phyloP scores from a whole-genome alignment of 176 grass and related monocot species.

The Eragrostis curvula region DNA sequence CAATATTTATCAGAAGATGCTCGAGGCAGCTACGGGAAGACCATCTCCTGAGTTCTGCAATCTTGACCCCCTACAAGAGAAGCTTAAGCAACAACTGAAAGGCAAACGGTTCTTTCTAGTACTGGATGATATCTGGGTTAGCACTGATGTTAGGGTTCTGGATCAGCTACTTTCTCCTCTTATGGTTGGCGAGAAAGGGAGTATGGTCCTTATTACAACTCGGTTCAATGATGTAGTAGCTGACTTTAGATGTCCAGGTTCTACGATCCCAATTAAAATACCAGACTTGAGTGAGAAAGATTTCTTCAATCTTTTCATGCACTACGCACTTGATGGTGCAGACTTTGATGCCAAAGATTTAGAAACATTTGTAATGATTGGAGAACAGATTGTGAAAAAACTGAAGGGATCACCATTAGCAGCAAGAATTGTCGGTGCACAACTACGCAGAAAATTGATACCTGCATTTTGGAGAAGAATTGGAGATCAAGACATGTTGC shows the following conservation, averaged over 20 bases:
- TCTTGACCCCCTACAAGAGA: not conserved
- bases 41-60: not conserved
- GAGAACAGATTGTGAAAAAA: constrained; percentile 14
- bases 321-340: not conserved
- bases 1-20: constrained; percentile 25
- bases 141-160: not conserved
- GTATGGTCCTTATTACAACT: constrained; percentile 48
- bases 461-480: constrained; percentile 3
- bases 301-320: constrained; percentile 37
- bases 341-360: not conserved
- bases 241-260: not conserved
- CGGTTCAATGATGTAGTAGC: constrained; percentile 7
- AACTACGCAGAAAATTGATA: not conserved
- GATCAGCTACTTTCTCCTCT: constrained; percentile 24
- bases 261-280: not conserved
- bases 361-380: not conserved
- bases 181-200: constrained; percentile 2
- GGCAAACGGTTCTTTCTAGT: constrained; percentile 23
- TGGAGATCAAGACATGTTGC: not conserved
- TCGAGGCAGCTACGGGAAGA: not conserved
- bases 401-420: constrained; percentile 33
- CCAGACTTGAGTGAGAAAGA: not conserved
- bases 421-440: constrained; percentile 11
- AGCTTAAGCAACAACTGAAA: not conserved
- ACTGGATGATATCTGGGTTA: constrained; percentile 22